These are phyloP conservation scores for Buddleja alternifolia DNA, from an alignment of 257 asterid genomes.

Conservation along the genomic window DNA sequence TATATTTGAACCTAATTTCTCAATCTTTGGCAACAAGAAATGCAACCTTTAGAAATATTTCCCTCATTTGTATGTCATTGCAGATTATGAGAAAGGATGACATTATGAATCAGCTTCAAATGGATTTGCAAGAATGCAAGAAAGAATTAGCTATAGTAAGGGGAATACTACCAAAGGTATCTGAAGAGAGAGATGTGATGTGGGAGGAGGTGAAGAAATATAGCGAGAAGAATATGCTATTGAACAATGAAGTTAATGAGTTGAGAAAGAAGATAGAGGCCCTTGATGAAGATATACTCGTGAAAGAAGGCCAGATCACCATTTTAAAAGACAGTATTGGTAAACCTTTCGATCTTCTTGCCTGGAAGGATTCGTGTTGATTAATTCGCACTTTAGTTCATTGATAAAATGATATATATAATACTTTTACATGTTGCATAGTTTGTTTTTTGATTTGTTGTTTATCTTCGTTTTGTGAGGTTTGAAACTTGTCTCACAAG, in stretches of 20 bases:
- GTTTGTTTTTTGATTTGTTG: background rate
- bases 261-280: slow-evolving; percentile 84
- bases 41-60: background rate
- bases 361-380: slow-evolving; percentile 43
- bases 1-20: slow-evolving; percentile 30
- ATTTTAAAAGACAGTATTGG: slow-evolving; percentile 77
- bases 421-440: background rate
- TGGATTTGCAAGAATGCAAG: slow-evolving; percentile 77
- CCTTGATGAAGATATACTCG: slow-evolving; percentile 86
- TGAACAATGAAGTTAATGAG: slow-evolving; percentile 60
- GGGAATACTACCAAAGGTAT: slow-evolving; percentile 84
- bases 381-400: background rate
- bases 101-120: slow-evolving; percentile 62
- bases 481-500: slow-evolving; percentile 10
- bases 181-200: slow-evolving; percentile 86
- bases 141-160: slow-evolving; percentile 64
- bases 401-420: background rate
- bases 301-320: slow-evolving; percentile 96
- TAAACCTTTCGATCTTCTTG: slow-evolving; percentile 80
- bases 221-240: slow-evolving; percentile 77
- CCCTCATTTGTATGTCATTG: background rate
- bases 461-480: slow-evolving; percentile 33
- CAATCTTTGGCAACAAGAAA: background rate
- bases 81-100: slow-evolving; percentile 91
- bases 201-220: slow-evolving; percentile 86